A percentile compares a stretch with the other conserved stretches of the same genome.
phyloP scores from a whole-genome alignment of 192 early-diverging fungal genomes.

The Backusella westeae region DNA sequence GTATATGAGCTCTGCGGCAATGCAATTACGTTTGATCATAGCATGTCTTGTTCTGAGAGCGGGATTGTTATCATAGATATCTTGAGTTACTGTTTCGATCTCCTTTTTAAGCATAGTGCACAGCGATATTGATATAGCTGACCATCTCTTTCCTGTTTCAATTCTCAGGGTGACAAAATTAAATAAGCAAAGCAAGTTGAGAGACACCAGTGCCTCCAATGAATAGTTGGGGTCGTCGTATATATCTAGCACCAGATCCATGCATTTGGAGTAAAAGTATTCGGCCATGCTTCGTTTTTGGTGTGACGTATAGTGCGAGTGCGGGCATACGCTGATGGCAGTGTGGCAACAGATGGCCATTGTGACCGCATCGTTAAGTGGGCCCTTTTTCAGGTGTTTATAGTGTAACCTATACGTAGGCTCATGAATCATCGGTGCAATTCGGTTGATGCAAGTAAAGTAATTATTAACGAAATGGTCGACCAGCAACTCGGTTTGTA shows the following conservation, averaged over 20 bases:
- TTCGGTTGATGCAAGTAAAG: neutral
- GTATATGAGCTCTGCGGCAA: neutral
- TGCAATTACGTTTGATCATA: neutral
- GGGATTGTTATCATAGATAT: neutral
- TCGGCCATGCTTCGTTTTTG: constrained; percentile 9
- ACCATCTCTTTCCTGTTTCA: neutral
- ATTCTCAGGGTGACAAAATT: neutral
- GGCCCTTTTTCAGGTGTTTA: neutral
- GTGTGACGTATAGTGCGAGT: neutral
- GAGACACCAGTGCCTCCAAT: neutral
- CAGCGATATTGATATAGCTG: neutral
- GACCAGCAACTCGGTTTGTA: neutral
- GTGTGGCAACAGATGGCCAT: constrained; percentile 2
- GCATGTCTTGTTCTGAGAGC: neutral
- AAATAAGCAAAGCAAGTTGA: neutral
- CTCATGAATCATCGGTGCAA: constrained; percentile 4
- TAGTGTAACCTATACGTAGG: constrained; percentile 8
- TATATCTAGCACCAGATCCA: neutral
- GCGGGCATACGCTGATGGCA: neutral
- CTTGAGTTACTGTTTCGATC: neutral
- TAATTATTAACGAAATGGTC: neutral
- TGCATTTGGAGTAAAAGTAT: neutral
- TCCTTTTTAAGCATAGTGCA: neutral
- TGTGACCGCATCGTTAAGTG: constrained; percentile 11
- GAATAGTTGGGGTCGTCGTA: neutral